phyloP scores from a whole-genome alignment of 257 asterid species.

The Thymus mandschuricus region DNA sequence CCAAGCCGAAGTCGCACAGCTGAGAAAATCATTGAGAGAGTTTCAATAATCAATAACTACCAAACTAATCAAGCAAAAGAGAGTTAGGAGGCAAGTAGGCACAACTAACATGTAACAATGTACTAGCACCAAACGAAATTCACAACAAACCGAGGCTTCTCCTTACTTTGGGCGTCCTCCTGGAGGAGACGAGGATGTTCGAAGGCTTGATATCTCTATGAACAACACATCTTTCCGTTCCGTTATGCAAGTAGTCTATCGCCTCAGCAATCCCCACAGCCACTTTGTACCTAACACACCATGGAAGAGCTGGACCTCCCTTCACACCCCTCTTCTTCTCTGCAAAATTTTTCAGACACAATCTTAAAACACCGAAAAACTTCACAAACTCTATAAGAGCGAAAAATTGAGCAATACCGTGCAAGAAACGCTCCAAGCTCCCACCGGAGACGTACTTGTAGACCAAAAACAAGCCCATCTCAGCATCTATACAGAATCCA shows the following conservation, averaged over 20 bases:
- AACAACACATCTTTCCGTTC: slow-evolving; percentile 88
- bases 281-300: slow-evolving; percentile 71
- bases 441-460: slow-evolving; percentile 92
- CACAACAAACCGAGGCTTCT: background rate
- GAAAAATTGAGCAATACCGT: slow-evolving; percentile 45
- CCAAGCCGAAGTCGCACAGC: slow-evolving; percentile 95
- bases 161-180: slow-evolving; percentile 66
- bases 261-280: slow-evolving; percentile 84
- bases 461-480: slow-evolving; percentile 83
- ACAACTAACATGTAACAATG: slow-evolving; percentile 31
- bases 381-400: background rate
- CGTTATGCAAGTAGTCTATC: slow-evolving; percentile 70
- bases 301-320: slow-evolving; percentile 58
- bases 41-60: slow-evolving; percentile 12
- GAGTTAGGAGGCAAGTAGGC: background rate
- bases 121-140: background rate
- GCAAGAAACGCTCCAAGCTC: slow-evolving; percentile 77
- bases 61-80: slow-evolving; percentile 1
- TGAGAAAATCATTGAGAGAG: slow-evolving; percentile 32
- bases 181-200: slow-evolving; percentile 87
- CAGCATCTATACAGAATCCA: slow-evolving; percentile 89
- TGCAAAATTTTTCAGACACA: slow-evolving; percentile 29
- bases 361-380: slow-evolving; percentile 25
- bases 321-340: slow-evolving; percentile 71
- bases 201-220: slow-evolving; percentile 97